These are phyloP conservation scores for Penicillium sp. DNA, from an alignment of 2,329 filamentous ascomycete species.

Conservation along the genomic window DNA sequence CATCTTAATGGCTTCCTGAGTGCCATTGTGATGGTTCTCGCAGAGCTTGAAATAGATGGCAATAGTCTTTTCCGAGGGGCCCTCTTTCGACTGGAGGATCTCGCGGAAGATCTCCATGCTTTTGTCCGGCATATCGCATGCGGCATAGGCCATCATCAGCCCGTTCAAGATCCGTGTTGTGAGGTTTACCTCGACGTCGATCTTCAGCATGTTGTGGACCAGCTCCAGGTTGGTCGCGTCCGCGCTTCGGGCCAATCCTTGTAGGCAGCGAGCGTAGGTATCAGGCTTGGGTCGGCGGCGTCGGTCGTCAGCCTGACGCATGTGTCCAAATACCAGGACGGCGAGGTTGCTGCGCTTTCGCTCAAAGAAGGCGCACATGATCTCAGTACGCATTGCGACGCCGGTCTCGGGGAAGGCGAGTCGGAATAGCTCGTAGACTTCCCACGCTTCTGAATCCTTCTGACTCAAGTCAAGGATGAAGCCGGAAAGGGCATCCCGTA, in stretches of 20 bases:
- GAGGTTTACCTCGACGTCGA: constrained; percentile 76
- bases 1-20: constrained; percentile 52
- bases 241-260: constrained; percentile 63
- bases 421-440: constrained; percentile 58
- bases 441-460: constrained; percentile 62
- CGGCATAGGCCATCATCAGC: constrained; percentile 80
- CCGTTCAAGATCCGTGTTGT: constrained; percentile 76
- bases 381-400: constrained; percentile 61
- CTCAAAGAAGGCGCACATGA: constrained; percentile 81
- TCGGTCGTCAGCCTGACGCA: constrained; percentile 71
- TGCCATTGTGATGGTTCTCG: constrained; percentile 53
- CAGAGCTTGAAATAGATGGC: constrained; percentile 78
- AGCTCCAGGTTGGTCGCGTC: constrained; percentile 66
- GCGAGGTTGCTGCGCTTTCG: constrained; percentile 80
- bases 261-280: constrained; percentile 74
- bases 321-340: constrained; percentile 82
- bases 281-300: constrained; percentile 65
- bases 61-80: constrained; percentile 77
- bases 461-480: constrained; percentile 64
- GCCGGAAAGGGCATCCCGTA: constrained; percentile 63
- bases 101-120: constrained; percentile 80
- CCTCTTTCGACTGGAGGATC: constrained; percentile 78
- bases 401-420: constrained; percentile 62
- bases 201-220: constrained; percentile 90
- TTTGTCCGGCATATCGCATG: constrained; percentile 62